Evolutionary conservation across 2,329 filamentous ascomycete genomes (phyloP), one percentile per base, ranked within the genome.

Genomic region (Rutstroemia sydowiana): DNA sequence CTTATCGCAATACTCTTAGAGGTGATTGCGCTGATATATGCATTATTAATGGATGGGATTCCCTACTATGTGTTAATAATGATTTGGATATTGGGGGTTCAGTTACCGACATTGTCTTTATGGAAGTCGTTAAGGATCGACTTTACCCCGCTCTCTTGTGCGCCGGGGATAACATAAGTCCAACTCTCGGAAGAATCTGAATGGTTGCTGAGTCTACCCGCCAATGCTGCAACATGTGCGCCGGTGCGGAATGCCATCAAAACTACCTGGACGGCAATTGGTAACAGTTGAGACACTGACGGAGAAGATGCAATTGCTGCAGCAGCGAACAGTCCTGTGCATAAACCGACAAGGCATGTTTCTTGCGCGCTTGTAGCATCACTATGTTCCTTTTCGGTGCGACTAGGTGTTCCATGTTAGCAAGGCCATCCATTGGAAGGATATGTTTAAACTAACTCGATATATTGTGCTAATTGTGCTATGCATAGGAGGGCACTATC

Each of bases 381-480:
- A 37, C 16, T 31, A 48, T 52, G 28, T 23, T 52, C 44, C 42
- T 52, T 52, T 28, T 52, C 50, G 45, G 21, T 36, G 36, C 42
- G 42, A 32, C 48, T 51, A 13, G 16, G 16, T 28, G 21, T 11
- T 9, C 32, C 10, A 3, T 32, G 18, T 51, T 46, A 51, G 48
- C 46, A 18, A 7, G 37, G 14, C n/a, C 16, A 14, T 7, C 14
- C 16, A 26, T n/a, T 8, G 16, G 11, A 9, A 21, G 18, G 13
- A 18, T 8, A n/a, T 11, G n/a, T 13, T 3, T 31, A 28, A 37
- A 72, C 78, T 61, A 71, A 84, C 76, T 84, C 81, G 56, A 87
- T 83, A 67, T 84, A 87, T 64, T 87, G 82, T 44, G 78, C 78
- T 49, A 87, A 66, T 65, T 87, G 84, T 48, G 81, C 73, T 56